phyloP scores from a whole-genome alignment of 108 stramenopile genomes.

The Nannochloropsis salina region DNA sequence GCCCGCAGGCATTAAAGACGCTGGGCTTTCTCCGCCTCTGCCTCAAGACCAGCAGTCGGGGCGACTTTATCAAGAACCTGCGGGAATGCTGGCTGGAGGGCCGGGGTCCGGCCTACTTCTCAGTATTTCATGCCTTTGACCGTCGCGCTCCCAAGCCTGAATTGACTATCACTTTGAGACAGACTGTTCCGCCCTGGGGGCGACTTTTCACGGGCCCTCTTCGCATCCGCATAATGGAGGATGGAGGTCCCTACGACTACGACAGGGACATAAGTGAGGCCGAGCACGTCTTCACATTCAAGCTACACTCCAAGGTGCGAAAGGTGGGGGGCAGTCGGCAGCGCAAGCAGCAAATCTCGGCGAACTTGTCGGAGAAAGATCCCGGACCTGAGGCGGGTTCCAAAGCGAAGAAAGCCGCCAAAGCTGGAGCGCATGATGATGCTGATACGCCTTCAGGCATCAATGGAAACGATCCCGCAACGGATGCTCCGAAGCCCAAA shows the following conservation, averaged over 20 bases:
- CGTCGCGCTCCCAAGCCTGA: slow-evolving; percentile 2
- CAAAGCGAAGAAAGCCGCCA: not conserved
- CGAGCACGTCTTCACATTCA: not conserved
- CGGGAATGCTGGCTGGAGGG: slow-evolving; percentile 16
- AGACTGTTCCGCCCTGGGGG: not conserved
- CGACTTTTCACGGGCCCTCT: not conserved
- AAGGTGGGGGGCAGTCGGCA: not conserved
- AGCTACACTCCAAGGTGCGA: not conserved
- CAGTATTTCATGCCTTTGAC: not conserved
- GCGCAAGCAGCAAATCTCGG: not conserved
- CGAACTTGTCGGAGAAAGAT: not conserved
- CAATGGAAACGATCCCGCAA: not conserved
- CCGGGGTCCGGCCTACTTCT: not conserved
- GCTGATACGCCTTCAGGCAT: not conserved
- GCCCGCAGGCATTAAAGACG: not conserved
- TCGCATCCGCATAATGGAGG: not conserved
- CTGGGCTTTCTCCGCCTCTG: slow-evolving; percentile 17
- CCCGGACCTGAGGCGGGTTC: not conserved
- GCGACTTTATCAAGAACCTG: not conserved
- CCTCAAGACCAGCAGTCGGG: slow-evolving; percentile 10
- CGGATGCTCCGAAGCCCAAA: not conserved
- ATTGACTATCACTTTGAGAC: not conserved
- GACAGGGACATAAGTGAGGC: not conserved
- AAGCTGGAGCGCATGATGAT: not conserved
- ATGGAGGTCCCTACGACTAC: not conserved